Percentiles rank a stretch among this genome's conserved stretches.
phyloP scores from a whole-genome alignment of 495 filamentous ascomycete species.

The Neurospora tetrasperma region DNA sequence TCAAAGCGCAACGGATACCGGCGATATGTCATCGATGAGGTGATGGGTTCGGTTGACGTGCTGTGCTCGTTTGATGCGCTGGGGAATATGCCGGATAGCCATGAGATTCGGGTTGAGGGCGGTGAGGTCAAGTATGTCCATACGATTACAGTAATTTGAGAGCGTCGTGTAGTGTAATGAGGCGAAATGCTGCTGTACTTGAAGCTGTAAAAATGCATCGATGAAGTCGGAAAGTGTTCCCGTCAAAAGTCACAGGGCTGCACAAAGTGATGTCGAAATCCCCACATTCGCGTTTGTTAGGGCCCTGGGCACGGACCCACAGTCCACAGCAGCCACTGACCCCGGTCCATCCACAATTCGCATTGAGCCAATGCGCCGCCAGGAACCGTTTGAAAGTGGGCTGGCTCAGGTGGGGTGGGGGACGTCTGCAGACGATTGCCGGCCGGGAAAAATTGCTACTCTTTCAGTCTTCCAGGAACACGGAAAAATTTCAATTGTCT shows the following conservation, averaged over 20 bases:
- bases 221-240: neutral
- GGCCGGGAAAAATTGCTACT: neutral
- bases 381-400: neutral
- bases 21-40: slow-evolving; percentile 43
- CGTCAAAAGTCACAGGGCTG: neutral
- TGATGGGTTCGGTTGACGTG: slow-evolving; percentile 35
- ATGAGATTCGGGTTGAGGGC: slow-evolving; percentile 34
- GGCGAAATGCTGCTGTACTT: too few relatives aligned
- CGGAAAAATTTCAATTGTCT: slow-evolving; percentile 1
- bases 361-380: neutral
- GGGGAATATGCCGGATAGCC: slow-evolving; percentile 34
- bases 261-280: neutral
- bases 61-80: slow-evolving; percentile 37
- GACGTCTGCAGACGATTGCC: neutral
- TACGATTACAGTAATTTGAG: slow-evolving; percentile 23
- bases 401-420: neutral
- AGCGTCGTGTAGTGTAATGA: neutral
- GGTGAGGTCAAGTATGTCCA: slow-evolving; percentile 40
- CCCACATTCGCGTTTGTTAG: neutral
- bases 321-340: neutral
- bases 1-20: slow-evolving; percentile 29
- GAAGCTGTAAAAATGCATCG: too few relatives aligned
- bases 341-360: neutral
- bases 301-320: neutral
- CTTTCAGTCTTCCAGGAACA: neutral